Percentiles rank a stretch among this genome's conserved stretches.
These are phyloP conservation scores for Trichoderma polysporum DNA, from an alignment of 2,329 filamentous ascomycete genomes.

Conservation along the genomic window DNA sequence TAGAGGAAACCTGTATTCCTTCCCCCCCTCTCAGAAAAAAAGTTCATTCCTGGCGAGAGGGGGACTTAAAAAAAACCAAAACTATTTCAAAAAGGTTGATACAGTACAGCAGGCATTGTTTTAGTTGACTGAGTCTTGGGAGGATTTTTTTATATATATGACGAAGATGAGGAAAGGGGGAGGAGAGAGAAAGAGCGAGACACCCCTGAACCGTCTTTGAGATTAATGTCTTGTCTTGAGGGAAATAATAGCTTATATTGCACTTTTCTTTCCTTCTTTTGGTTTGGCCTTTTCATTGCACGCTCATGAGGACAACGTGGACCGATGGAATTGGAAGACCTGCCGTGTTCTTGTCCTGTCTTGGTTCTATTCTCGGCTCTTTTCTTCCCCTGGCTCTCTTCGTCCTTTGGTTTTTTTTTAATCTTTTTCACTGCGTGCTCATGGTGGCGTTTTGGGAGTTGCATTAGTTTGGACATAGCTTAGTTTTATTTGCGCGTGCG, in stretches of 20 bases:
- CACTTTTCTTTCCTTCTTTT: neutral
- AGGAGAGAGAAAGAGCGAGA: conserved; percentile 8
- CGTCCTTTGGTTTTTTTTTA: neutral
- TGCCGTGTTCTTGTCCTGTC: neutral
- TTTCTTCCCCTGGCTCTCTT: neutral
- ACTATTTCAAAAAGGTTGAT: neutral
- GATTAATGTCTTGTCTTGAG: conserved; percentile 14
- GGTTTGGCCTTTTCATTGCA: neutral
- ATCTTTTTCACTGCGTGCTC: neutral
- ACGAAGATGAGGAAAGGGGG: conserved; percentile 2
- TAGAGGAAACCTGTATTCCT: neutral
- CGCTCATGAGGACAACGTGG: neutral
- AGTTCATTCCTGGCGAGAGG: neutral
- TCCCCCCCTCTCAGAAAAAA: neutral
- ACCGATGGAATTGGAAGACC: neutral
- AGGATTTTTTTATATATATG: neutral
- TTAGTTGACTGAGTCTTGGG: neutral
- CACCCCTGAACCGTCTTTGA: neutral
- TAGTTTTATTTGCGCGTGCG: neutral
- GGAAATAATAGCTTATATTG: neutral
- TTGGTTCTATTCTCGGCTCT: neutral
- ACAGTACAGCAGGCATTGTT: conserved; percentile 21
- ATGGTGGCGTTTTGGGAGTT: neutral
- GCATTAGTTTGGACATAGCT: conserved; percentile 10
- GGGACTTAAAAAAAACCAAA: neutral